Conservation (phyloP, 805 yeast genomes). For the Crinitomyces ghanaensis region DNA sequence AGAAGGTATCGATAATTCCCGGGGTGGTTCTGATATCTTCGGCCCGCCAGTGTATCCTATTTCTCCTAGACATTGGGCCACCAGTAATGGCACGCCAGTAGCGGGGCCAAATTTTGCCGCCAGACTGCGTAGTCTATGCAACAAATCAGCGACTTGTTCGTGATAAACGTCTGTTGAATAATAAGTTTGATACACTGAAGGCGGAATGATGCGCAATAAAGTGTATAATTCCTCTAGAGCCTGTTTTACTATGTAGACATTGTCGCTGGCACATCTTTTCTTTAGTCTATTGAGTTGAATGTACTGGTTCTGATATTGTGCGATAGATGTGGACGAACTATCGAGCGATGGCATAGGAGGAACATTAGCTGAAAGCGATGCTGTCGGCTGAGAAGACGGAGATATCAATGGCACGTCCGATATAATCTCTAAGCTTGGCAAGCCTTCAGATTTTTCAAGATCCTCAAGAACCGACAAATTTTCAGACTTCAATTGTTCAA, state of each 20-base stretch:
- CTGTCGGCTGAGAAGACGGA: constrained; percentile 2
- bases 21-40: constrained; percentile 34
- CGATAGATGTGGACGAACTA: no score
- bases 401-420: constrained; percentile 7
- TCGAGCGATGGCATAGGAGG: no score
- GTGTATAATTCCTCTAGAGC: constrained; percentile 52
- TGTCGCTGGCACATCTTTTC: constrained; percentile 47
- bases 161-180: no score
- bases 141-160: constrained; percentile 12
- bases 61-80: constrained; percentile 60
- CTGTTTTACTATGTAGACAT: constrained; percentile 61
- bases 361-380: constrained; percentile 1
- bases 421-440: background rate
- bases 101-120: constrained; percentile 14
- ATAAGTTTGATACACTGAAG: no score
- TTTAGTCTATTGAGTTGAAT: constrained; percentile 29
- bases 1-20: constrained; percentile 37
- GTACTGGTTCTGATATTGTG: constrained; percentile 1
- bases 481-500: no score
- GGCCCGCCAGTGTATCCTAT: constrained; percentile 66
- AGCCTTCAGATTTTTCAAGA: constrained; percentile 12
- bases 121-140: constrained; percentile 20
- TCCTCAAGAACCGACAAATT: no score
- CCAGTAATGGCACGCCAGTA: constrained; percentile 38
- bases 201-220: constrained; percentile 36